Percentiles rank a stretch among this genome's conserved stretches.
phyloP scores from a whole-genome alignment of 1,139 yeast species.

The Blastobotrys niveus region DNA sequence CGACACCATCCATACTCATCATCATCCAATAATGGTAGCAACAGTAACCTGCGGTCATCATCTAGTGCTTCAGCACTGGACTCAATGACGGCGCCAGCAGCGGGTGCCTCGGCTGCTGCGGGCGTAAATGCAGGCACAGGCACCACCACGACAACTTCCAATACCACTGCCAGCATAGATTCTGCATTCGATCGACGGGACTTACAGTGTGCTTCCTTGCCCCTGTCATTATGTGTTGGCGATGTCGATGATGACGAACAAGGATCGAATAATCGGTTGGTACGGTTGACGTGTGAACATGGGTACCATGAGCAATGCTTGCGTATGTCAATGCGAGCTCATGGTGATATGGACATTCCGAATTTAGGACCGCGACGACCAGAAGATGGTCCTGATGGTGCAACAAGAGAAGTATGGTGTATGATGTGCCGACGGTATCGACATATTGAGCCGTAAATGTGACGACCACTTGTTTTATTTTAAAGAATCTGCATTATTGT shows the following conservation, averaged over 20 bases:
- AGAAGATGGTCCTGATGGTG: constrained; percentile 14
- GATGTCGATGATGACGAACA: neutral
- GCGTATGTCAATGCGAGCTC: constrained; percentile 27
- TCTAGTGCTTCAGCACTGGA: too few relatives aligned
- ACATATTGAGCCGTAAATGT: constrained; percentile 4
- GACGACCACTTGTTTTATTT: neutral
- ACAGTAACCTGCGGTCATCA: too few relatives aligned
- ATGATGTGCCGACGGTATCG: constrained; percentile 28
- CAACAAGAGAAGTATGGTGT: constrained; percentile 28
- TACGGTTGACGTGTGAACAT: constrained; percentile 29
- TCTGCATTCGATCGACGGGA: constrained; percentile 5
- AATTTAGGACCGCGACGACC: constrained; percentile 14
- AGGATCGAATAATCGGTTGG: constrained; percentile 9
- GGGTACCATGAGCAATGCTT: constrained; percentile 30
- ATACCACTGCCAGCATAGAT: neutral
- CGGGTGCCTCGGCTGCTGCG: too few relatives aligned
- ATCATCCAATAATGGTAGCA: neutral
- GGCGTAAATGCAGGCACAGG: too few relatives aligned
- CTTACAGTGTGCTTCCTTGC: constrained; percentile 26
- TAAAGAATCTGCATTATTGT: neutral
- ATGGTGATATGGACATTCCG: constrained; percentile 30
- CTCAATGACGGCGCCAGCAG: too few relatives aligned
- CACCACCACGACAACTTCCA: neutral
- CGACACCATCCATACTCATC: constrained; percentile 23
- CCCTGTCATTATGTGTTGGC: constrained; percentile 26